phyloP scores from a whole-genome alignment of 176 grass and related monocot species.

The Triticum monococcum region DNA sequence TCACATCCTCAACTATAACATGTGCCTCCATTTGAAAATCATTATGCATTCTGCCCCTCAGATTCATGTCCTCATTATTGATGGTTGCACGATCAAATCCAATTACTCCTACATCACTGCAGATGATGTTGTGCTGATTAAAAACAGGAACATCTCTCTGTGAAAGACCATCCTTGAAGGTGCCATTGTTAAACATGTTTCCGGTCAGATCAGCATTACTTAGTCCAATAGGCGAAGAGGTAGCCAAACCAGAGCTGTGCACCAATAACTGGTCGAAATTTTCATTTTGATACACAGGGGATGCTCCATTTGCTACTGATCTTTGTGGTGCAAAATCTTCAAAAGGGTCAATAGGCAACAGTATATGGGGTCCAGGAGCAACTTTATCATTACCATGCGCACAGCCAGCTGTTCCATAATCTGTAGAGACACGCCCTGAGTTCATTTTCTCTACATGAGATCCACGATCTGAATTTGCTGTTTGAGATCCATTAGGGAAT shows the following conservation, averaged over 20 bases:
- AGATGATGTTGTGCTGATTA: conserved; percentile 22
- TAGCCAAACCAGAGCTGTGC: conserved; percentile 24
- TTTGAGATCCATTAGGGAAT: conserved; percentile 13
- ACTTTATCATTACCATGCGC: conserved; percentile 11
- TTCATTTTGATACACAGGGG: conserved; percentile 15
- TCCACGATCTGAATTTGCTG: conserved; percentile 15
- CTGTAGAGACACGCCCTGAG: conserved; percentile 15
- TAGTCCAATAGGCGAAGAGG: conserved; percentile 14
- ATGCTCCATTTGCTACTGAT: conserved; percentile 12
- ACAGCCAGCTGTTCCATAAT: conserved; percentile 30
- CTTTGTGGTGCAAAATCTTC: conserved; percentile 20
- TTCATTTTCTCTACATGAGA: conserved; percentile 21
- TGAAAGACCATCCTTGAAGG: conserved; percentile 10
- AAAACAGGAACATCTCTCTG: conserved; percentile 34
- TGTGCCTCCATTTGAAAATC: conserved; percentile 18
- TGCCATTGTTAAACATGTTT: conserved; percentile 17
- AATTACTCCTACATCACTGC: conserved; percentile 26
- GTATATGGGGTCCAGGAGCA: conserved; percentile 14
- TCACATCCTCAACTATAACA: conserved; percentile 65
- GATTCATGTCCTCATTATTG: conserved; percentile 21
- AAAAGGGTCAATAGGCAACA: conserved; percentile 37
- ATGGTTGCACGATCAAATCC: conserved; percentile 1
- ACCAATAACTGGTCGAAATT: conserved; percentile 25
- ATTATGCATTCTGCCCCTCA: conserved; percentile 9
- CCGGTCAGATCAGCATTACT: conserved; percentile 21